Evolutionary conservation across 768 basidiomycete species (phyloP), one percentile per base, ranked within the genome.

Genomic region (Coprinopsis strossmayeri): DNA sequence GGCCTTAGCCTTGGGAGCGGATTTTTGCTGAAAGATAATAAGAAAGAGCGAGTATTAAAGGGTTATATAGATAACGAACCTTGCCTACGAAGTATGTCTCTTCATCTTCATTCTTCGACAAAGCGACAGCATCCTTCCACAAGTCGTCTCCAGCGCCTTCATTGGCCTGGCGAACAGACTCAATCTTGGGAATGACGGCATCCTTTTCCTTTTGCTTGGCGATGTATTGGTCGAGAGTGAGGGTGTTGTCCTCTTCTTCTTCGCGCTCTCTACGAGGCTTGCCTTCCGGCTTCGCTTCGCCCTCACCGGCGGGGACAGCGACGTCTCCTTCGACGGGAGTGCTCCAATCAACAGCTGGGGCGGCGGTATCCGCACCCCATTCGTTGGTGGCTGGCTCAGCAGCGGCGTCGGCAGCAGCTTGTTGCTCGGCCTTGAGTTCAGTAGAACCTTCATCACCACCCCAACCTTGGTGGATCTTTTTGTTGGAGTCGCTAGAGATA

Each of bases 401-500:
- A 39, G 72, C 76, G 61, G 56, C 55, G 61, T 95, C 92, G 55
- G 65, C 72, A 40, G 68, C 77, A 46, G 86, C 95, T 24, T 79
- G 84, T 51, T 81, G 68, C 65, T 97, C 94, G 27, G 74, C 76
- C 69, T 84, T 84, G 60, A 91, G 76, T 68, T 97, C 95, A 32
- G 86, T 66, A 57, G 72, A 76, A 57, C 87, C 91, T 58, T 93
- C 89, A 55, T 93, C 91, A 34, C 87, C 90, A 55, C 95, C 95
- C 95, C 95, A 98, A 56, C 84, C 86, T 62, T 91, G 87, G 64
- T 91, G 87, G 59, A 94, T 70, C 73, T 91, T 91, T 79, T 97
- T 98, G 57, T 93, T 89, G 38, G 90, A 86, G 70, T 98, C 95
- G 64, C 90, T 93, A 26, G 43, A 37, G n/a, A 32, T 23, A 34